Percentiles rank a stretch among this genome's conserved stretches.
Conservation (phyloP, 1,139 yeast genomes). For the Debaryomyces fabryi region DNA sequence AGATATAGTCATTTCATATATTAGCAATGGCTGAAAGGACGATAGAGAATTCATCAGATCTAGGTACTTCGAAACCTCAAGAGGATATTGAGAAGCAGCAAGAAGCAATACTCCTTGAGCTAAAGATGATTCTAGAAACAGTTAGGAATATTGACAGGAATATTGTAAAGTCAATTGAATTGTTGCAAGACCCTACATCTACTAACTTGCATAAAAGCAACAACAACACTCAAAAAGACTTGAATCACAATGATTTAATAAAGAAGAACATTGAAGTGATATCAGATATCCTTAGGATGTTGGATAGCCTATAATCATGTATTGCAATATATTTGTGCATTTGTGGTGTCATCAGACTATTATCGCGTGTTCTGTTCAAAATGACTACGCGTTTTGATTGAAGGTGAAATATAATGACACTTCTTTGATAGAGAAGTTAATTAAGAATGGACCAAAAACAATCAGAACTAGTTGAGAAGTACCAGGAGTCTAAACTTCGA, state of each 20-base stretch:
- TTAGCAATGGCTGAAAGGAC: neutral
- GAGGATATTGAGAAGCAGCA: constrained; percentile 18
- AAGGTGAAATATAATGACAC: neutral
- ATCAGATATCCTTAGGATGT: constrained; percentile 16
- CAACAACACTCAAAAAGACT: constrained; percentile 6
- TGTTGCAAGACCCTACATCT: constrained; percentile 15
- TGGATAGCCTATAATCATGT: constrained; percentile 10
- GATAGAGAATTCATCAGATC: neutral
- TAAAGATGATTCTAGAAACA: constrained; percentile 37
- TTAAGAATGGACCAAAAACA: constrained; percentile 34
- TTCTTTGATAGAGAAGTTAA: neutral
- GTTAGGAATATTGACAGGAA: constrained; percentile 33
- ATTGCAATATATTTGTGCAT: neutral
- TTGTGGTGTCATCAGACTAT: neutral
- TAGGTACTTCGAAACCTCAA: constrained; percentile 1
- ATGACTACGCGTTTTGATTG: constrained; percentile 5
- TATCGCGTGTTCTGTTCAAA: constrained; percentile 9
- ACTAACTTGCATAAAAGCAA: neutral
- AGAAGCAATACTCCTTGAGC: constrained; percentile 31
- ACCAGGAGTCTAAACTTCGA: constrained; percentile 39
- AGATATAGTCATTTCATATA: neutral
- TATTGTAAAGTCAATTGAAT: constrained; percentile 26
- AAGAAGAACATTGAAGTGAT: constrained; percentile 19
- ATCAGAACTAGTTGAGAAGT: constrained; percentile 39
- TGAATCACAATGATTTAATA: constrained; percentile 18